A percentile compares a stretch with the other conserved stretches of the same genome.
Evolutionary conservation across 176 grass and related monocot genomes (phyloP).

Genomic region (Triticum monococcum): DNA sequence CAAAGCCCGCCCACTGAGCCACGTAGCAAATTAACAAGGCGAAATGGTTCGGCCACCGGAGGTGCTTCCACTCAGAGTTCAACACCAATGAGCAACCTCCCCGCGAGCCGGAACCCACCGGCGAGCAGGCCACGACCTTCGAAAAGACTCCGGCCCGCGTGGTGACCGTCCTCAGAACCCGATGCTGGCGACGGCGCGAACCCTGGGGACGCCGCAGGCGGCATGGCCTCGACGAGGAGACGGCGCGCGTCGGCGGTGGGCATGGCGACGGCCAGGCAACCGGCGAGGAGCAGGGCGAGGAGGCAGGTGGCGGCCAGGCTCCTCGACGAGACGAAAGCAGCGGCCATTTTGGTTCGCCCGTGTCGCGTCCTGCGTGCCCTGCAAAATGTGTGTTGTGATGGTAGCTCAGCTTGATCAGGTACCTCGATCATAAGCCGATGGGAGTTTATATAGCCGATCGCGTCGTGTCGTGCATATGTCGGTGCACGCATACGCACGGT

Average conservation of each 20-base stretch:
- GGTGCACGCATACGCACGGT: not conserved
- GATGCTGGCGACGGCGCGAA: not conserved
- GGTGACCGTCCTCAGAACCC: not conserved
- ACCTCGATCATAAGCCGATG: not conserved
- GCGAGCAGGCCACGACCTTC: not conserved
- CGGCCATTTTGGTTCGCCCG: not conserved
- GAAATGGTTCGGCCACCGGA: not conserved
- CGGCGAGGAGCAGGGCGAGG: constrained; percentile 15
- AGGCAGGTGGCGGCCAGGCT: constrained; percentile 25
- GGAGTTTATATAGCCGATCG: not conserved
- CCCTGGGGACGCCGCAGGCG: not conserved
- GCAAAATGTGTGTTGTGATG: not conserved
- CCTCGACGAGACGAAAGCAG: not conserved
- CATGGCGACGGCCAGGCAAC: not conserved
- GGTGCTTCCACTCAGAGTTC: not conserved
- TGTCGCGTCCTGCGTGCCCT: not conserved
- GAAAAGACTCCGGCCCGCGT: not conserved
- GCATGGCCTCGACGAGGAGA: not conserved
- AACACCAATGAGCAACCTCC: constrained; percentile 32
- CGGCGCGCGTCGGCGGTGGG: constrained; percentile 21
- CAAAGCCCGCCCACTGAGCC: not conserved
- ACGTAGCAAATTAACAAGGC: not conserved
- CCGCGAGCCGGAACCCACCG: constrained; percentile 13
- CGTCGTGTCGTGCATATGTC: not conserved
- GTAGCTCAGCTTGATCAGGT: not conserved